Evolutionary conservation across 78 protist genomes (phyloP).

Genomic region (Chrysochromulina parva): DNA sequence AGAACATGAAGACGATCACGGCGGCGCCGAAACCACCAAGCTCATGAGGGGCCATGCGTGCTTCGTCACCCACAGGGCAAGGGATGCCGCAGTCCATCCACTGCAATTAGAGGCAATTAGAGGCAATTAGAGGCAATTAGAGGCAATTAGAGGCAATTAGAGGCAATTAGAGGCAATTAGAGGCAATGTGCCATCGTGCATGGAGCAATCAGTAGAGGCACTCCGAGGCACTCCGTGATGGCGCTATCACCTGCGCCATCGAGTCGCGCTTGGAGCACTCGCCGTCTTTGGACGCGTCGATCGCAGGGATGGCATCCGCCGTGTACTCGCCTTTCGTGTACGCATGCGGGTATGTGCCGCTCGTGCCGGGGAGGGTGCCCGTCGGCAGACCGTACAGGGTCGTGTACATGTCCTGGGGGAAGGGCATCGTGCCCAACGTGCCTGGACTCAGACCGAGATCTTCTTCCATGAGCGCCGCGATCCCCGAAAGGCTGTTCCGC

Average conservation of each 20-base stretch:
- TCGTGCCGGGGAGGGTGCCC: not conserved
- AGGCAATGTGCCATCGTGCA: not conserved
- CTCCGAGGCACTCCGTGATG: too few relatives aligned
- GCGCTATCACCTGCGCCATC: too few relatives aligned
- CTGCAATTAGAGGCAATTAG: not conserved
- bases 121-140: too few relatives aligned
- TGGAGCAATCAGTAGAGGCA: too few relatives aligned
- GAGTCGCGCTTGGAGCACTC: not conserved
- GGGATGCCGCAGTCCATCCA: conserved; percentile 14
- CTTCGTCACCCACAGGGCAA: not conserved
- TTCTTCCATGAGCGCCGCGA: too few relatives aligned
- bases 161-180: too few relatives aligned
- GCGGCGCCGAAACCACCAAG: not conserved
- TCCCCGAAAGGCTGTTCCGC: too few relatives aligned
- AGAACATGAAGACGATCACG: not conserved
- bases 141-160: too few relatives aligned
- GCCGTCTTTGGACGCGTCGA: not conserved
- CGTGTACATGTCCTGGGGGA: not conserved
- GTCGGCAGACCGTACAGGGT: not conserved
- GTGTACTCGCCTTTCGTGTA: not conserved
- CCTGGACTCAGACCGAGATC: too few relatives aligned
- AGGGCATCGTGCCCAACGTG: too few relatives aligned
- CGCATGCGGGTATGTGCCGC: not conserved
- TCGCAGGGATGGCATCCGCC: not conserved
- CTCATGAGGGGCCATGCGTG: not conserved